Evolutionary conservation across 1,139 yeast genomes (phyloP).

Genomic region (Kodamaea suecica): DNA sequence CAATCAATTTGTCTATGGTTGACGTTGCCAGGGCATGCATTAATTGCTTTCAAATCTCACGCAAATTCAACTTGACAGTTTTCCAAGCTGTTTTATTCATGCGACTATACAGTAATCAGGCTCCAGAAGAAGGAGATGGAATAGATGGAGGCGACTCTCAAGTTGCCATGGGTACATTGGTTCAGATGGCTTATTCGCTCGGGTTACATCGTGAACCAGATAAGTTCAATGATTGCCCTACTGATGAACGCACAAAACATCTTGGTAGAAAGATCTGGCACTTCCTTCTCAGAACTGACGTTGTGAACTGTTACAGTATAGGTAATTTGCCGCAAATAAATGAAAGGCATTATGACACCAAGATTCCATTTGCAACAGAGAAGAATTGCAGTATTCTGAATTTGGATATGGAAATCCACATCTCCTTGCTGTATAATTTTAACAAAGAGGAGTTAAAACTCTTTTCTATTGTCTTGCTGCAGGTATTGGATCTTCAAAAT

Average conservation of each 20-base stretch:
- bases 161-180: constrained; percentile 41
- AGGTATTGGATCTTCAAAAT: constrained; percentile 18
- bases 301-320: constrained; percentile 25
- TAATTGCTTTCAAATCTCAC: constrained; percentile 24
- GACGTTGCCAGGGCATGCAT: constrained; percentile 31
- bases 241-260: constrained; percentile 30
- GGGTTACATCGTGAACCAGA: constrained; percentile 55
- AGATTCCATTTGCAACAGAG: constrained; percentile 19
- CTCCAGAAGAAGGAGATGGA: constrained; percentile 52
- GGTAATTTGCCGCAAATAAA: constrained; percentile 35
- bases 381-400: constrained; percentile 9
- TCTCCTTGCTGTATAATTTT: constrained; percentile 10
- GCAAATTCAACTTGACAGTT: constrained; percentile 24
- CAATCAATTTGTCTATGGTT: constrained; percentile 26
- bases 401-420: constrained; percentile 16
- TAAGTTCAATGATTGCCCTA: constrained; percentile 25
- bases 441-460: constrained; percentile 9
- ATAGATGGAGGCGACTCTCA: constrained; percentile 51
- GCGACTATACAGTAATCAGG: constrained; percentile 42
- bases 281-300: constrained; percentile 30
- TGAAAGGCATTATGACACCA: constrained; percentile 13
- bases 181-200: constrained; percentile 48
- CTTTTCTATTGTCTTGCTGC: constrained; percentile 12
- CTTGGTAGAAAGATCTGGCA: constrained; percentile 55
- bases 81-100: constrained; percentile 38